Percentiles rank a stretch among this genome's conserved stretches.
Evolutionary conservation across 1,139 yeast species (phyloP).

Genomic region (Saccharomyces hybrid): DNA sequence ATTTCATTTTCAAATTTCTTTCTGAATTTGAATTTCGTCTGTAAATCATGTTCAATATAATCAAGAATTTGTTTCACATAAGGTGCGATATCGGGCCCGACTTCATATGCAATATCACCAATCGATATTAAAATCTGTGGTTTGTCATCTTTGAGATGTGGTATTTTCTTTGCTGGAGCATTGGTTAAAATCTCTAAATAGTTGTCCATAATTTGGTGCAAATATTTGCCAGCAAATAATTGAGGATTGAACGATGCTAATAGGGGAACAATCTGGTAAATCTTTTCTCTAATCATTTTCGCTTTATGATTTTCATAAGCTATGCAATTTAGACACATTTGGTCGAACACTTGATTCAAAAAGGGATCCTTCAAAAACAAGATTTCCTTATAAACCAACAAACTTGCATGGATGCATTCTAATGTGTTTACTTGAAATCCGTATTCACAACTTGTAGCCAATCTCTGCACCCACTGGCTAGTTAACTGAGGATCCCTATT

Average conservation of each 20-base stretch:
- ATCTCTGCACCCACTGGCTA: conserved; percentile 63
- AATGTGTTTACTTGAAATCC: conserved; percentile 44
- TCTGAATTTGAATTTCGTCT: conserved; percentile 56
- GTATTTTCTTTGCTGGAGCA: conserved; percentile 16
- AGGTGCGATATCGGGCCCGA: conserved; percentile 79
- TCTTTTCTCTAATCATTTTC: conserved; percentile 69
- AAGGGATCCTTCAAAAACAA: conserved; percentile 58
- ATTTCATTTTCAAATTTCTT: conserved; percentile 81
- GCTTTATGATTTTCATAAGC: conserved; percentile 73
- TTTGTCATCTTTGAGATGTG: conserved; percentile 41
- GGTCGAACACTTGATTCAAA: conserved; percentile 64
- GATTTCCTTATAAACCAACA: conserved; percentile 75
- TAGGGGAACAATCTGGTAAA: conserved; percentile 73
- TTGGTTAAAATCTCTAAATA: conserved; percentile 59
- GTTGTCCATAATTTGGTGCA: conserved; percentile 73
- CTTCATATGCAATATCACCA: conserved; percentile 79
- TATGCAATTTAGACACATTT: conserved; percentile 74
- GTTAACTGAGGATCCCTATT: conserved; percentile 70
- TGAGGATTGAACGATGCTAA: conserved; percentile 73
- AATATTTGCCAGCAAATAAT: conserved; percentile 69
- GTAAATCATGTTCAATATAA: conserved; percentile 74
- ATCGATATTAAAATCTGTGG: conserved; percentile 74
- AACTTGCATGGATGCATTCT: conserved; percentile 79
- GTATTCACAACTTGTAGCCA: conserved; percentile 55
- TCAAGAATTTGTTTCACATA: conserved; percentile 83